Percentiles rank a stretch among this genome's conserved stretches.
These are phyloP conservation scores for Tillandsia leiboldiana DNA, from an alignment of 176 grass and related monocot species.

Conservation along the genomic window DNA sequence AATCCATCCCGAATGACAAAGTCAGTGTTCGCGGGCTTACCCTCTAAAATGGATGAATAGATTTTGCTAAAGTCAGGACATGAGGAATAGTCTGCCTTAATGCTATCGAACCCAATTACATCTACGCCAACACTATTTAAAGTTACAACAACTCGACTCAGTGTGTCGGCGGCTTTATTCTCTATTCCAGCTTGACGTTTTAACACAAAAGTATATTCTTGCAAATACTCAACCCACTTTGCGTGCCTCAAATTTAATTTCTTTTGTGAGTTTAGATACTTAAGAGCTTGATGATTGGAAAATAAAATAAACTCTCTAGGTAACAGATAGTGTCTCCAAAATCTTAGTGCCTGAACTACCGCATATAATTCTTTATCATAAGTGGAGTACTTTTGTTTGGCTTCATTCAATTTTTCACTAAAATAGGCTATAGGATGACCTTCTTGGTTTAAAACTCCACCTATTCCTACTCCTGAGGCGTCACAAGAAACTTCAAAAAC, in stretches of 20 bases:
- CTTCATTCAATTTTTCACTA: neutral
- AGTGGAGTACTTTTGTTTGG: neutral
- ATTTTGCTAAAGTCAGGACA: neutral
- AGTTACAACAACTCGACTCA: neutral
- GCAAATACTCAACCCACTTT: neutral
- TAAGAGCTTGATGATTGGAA: neutral
- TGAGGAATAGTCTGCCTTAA: too few relatives aligned
- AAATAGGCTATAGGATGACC: too few relatives aligned
- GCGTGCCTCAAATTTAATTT: neutral
- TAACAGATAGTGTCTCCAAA: neutral
- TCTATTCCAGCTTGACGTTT: neutral
- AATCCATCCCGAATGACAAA: neutral
- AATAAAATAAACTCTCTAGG: neutral
- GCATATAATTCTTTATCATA: slow-evolving; percentile 5
- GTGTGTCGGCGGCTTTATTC: neutral
- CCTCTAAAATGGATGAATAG: neutral
- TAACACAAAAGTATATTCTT: neutral
- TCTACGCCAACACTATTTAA: too few relatives aligned
- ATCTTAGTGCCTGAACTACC: neutral
- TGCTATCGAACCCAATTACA: too few relatives aligned
- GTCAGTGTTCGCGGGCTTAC: neutral
- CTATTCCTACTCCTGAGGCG: too few relatives aligned
- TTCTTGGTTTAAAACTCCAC: too few relatives aligned
- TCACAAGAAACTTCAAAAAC: too few relatives aligned
- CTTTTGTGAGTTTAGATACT: neutral